Evolutionary conservation across 441 rosid genomes (phyloP), one percentile per base, ranked within the genome.

Genomic region (Croton laevigatus): DNA sequence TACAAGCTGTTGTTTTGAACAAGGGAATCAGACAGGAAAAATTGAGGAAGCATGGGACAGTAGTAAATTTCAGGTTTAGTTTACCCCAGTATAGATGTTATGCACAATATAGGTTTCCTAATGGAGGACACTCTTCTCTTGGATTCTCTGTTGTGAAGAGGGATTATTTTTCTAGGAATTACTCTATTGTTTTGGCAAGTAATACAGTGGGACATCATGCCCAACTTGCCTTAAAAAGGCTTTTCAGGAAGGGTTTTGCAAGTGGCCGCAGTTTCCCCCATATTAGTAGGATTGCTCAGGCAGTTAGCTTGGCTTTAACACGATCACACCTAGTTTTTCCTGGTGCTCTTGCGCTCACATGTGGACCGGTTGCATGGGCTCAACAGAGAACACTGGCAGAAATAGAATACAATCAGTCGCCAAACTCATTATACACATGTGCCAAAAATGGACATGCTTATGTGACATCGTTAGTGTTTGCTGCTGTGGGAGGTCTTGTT

Each of bases 401-500:
- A 52, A 67, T 83, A 3, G 88, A 90, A 38, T 73, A 71, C 42
- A 89, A 81, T 74, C 81, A 88, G 20, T 76, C 85, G 10, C 81
- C 82, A 38, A 81, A 82, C 74, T 77, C 97, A 14, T 72, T 96
- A 65, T 91, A 83, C 73, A 80, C 70, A 71, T 90, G 81, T 76
- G 98, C 97, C 5, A 93, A 85, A 81, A 87, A 88, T 71, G 94
- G 98, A 58, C 97, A 78, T 73, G 89, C 91, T 73, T 80, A 80
- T 77, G 70, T 96, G 49, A 74, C 89, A 17, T 82, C 88, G 5
- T 45, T 90, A 23, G 61, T 86, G 71, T 81, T 79, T 65, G 69
- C 87, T 52, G 75, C 81, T 32, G 73, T 89, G 23, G 98, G 93
- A 80, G 88, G 88, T 73, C 72, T 90, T 51, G 70, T 84, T 54